Evolutionary conservation across 768 basidiomycete genomes (phyloP).

Genomic region (Hygrocybe coccinea): DNA sequence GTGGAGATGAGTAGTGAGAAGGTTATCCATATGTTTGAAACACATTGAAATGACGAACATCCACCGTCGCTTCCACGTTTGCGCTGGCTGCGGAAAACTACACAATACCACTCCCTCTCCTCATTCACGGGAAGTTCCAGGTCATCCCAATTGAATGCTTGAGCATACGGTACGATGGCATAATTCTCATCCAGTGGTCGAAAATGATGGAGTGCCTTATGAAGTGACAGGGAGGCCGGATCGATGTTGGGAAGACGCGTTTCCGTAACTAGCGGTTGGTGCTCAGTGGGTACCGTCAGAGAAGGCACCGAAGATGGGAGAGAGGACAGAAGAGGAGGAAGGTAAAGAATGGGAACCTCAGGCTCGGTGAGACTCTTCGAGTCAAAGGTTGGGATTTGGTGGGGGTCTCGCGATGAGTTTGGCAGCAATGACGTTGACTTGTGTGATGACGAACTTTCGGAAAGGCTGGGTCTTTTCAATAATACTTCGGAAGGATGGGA

Average conservation of each 20-base stretch:
- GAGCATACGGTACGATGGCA: constrained; percentile 55
- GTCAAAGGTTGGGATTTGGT: constrained; percentile 51
- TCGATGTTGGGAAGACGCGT: constrained; percentile 84
- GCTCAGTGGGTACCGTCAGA: constrained; percentile 24
- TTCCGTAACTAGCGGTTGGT: constrained; percentile 54
- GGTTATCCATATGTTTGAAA: neutral
- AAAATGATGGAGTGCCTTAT: constrained; percentile 80
- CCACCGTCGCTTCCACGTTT: constrained; percentile 64
- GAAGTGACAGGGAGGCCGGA: constrained; percentile 74
- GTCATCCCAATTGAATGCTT: constrained; percentile 87
- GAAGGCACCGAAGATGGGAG: constrained; percentile 46
- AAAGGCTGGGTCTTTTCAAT: neutral
- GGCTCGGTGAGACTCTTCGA: constrained; percentile 21
- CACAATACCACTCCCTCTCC: constrained; percentile 87
- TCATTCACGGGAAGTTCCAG: constrained; percentile 62
- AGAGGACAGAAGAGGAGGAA: constrained; percentile 80
- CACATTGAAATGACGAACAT: constrained; percentile 38
- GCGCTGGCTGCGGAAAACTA: constrained; percentile 81
- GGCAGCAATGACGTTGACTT: constrained; percentile 8
- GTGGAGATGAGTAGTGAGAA: constrained; percentile 8
- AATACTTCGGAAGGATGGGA: neutral
- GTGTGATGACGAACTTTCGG: neutral
- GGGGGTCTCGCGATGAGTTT: constrained; percentile 39
- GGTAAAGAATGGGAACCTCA: constrained; percentile 59
- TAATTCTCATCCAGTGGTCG: constrained; percentile 56